A percentile compares a stretch with the other conserved stretches of the same genome.
phyloP scores from a whole-genome alignment of 345 rosid genomes.

The Rubroshorea leprosula region DNA sequence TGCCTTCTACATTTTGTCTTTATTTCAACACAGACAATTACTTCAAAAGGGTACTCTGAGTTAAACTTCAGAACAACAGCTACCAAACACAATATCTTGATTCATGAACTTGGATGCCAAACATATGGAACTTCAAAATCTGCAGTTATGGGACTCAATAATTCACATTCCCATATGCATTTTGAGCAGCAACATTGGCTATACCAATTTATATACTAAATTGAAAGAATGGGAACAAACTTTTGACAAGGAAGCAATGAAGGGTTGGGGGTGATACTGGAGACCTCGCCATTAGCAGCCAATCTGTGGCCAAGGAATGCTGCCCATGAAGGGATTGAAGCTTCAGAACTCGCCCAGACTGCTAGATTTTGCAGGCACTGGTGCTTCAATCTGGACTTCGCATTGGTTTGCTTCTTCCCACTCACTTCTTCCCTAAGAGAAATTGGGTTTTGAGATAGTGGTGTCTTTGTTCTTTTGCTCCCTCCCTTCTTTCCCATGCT shows the following conservation, averaged over 20 bases:
- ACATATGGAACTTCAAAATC: no score
- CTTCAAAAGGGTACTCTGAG: no score
- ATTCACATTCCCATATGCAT: no score
- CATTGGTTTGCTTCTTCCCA: conserved; percentile 30
- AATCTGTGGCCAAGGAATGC: conserved; percentile 54
- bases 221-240: no score
- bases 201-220: no score
- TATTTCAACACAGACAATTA: no score
- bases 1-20: no score
- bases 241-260: conserved; percentile 46
- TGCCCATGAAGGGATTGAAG: conserved; percentile 51
- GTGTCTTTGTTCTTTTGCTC: conserved; percentile 14
- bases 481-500: conserved; percentile 41
- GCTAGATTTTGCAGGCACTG: conserved; percentile 68
- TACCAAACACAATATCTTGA: no score
- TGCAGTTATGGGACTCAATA: no score
- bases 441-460: conserved; percentile 15
- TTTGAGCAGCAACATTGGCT: no score
- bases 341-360: conserved; percentile 50
- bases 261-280: conserved; percentile 43
- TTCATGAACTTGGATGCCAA: no score
- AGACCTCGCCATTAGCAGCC: conserved; percentile 44
- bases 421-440: conserved; percentile 33
- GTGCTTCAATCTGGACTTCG: conserved; percentile 46
- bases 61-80: no score